A percentile compares a stretch with the other conserved stretches of the same genome.
Conservation (phyloP, 495 filamentous ascomycete species). For the Arthonia radiata region DNA sequence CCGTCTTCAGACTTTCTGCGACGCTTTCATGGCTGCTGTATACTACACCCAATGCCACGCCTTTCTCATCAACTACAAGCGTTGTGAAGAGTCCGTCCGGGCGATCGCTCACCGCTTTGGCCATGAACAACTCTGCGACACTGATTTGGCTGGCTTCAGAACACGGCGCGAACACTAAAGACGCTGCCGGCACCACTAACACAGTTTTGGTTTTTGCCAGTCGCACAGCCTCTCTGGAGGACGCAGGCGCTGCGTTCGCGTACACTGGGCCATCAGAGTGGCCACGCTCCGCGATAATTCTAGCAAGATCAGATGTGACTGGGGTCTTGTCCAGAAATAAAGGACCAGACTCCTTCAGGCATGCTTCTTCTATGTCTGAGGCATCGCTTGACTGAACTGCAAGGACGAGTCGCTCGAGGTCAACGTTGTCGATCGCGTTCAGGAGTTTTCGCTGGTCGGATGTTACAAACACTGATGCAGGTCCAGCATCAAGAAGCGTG, state of each 20-base stretch:
- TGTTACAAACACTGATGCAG: constrained; percentile 63
- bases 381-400: constrained; percentile 17
- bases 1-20: constrained; percentile 58
- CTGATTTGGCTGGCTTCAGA: too few species aligned
- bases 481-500: constrained; percentile 62
- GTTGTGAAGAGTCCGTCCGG: constrained; percentile 70
- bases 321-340: too few species aligned
- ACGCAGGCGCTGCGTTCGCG: too few species aligned
- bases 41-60: constrained; percentile 61
- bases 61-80: constrained; percentile 71
- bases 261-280: too few species aligned
- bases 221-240: too few species aligned
- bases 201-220: too few species aligned
- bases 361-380: constrained; percentile 15
- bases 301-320: too few species aligned
- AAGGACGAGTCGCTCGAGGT: constrained; percentile 31
- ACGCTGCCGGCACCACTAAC: too few species aligned
- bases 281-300: too few species aligned
- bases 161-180: too few species aligned
- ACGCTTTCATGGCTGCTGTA: constrained; percentile 88
- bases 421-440: constrained; percentile 24
- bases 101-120: constrained; percentile 50
- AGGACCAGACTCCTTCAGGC: constrained; percentile 20
- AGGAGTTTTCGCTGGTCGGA: constrained; percentile 35
- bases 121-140: constrained; percentile 42